Conservation (phyloP, 2,329 filamentous ascomycete genomes). For the Alternaria conjuncta region DNA sequence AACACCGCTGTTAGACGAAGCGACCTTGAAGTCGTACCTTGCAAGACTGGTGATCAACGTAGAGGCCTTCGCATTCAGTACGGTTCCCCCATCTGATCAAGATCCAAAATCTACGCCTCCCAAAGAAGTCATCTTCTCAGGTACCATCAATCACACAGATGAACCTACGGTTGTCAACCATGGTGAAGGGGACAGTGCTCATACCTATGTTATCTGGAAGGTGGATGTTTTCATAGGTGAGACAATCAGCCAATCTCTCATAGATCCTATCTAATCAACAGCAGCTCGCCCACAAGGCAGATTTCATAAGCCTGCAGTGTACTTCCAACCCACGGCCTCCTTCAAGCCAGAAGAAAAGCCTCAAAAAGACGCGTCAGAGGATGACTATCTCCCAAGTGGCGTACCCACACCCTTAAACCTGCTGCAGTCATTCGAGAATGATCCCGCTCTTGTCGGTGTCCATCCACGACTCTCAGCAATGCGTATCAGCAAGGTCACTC, state of each 20-base stretch:
- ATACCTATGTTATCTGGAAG: conserved; percentile 50
- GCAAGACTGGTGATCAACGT: conserved; percentile 69
- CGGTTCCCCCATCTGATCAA: conserved; percentile 52
- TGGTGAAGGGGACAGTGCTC: conserved; percentile 28
- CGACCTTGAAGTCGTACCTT: conserved; percentile 64
- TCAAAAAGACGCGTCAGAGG: conserved; percentile 52
- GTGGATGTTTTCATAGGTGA: conserved; percentile 46
- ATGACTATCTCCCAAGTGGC: conserved; percentile 73
- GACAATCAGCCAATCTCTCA: neutral
- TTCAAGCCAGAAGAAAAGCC: conserved; percentile 61
- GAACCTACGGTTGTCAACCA: conserved; percentile 41
- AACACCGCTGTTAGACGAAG: conserved; percentile 66
- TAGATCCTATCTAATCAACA: conserved; percentile 9
- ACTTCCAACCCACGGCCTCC: conserved; percentile 64
- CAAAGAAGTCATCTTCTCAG: conserved; percentile 66
- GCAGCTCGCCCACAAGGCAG: conserved; percentile 61
- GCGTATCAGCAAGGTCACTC: conserved; percentile 76
- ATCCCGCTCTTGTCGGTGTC: conserved; percentile 67
- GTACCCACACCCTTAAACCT: conserved; percentile 75
- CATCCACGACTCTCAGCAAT: conserved; percentile 74
- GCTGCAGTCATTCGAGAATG: conserved; percentile 73
- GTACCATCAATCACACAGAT: conserved; percentile 40
- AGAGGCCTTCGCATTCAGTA: conserved; percentile 67
- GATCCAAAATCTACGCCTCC: conserved; percentile 45
- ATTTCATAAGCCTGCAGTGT: conserved; percentile 69